Percentiles rank a stretch among this genome's conserved stretches.
These are phyloP conservation scores for Lachancea mirantina DNA, from an alignment of 805 yeast species.

Conservation along the genomic window DNA sequence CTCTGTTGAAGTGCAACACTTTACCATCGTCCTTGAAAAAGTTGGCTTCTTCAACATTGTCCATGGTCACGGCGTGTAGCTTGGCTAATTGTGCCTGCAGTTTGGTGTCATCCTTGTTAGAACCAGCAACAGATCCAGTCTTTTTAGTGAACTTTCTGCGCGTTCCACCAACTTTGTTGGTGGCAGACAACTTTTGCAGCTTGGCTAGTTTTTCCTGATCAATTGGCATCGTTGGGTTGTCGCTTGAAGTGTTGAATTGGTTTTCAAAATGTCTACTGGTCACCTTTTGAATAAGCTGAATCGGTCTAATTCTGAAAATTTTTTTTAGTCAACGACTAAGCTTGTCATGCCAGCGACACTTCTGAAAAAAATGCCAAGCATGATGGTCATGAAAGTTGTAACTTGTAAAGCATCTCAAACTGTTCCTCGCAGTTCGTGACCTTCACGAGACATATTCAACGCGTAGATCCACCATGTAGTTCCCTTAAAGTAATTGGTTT, in stretches of 20 bases:
- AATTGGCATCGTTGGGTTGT: slow-evolving; percentile 53
- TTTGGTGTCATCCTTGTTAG: slow-evolving; percentile 84
- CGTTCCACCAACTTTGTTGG: slow-evolving; percentile 76
- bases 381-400: too few species aligned
- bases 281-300: too few species aligned
- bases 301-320: too few species aligned
- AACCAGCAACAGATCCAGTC: slow-evolving; percentile 37
- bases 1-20: slow-evolving; percentile 92
- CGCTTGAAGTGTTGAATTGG: not conserved
- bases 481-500: too few species aligned
- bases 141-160: slow-evolving; percentile 89
- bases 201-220: slow-evolving; percentile 93
- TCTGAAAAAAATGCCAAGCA: too few species aligned
- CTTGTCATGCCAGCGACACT: too few species aligned
- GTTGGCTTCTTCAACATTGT: slow-evolving; percentile 93
- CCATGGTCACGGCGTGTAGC: slow-evolving; percentile 81
- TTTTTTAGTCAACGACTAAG: too few species aligned
- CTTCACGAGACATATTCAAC: too few species aligned
- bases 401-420: too few species aligned
- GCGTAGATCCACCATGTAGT: too few species aligned
- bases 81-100: slow-evolving; percentile 83
- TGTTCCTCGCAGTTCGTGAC: too few species aligned
- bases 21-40: slow-evolving; percentile 95
- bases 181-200: slow-evolving; percentile 69
- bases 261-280: not conserved